phyloP scores from a whole-genome alignment of 148 eudicot species.

The Nepenthes mirabilis region DNA sequence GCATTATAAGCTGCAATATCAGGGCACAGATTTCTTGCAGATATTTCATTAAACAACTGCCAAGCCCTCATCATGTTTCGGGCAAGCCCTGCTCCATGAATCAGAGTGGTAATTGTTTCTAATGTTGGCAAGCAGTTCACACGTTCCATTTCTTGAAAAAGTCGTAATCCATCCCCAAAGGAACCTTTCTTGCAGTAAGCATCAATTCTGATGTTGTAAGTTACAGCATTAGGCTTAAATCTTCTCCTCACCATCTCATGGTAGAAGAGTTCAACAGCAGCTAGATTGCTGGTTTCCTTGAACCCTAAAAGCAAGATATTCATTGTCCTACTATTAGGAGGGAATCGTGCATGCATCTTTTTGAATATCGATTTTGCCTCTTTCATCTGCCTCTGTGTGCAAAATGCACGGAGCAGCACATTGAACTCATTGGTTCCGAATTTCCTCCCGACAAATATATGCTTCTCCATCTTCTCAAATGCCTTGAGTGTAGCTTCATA shows the following conservation, averaged over 20 bases:
- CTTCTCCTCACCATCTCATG: conserved; percentile 86
- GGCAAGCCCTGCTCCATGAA: conserved; percentile 87
- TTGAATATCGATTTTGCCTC: conserved; percentile 74
- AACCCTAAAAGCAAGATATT: conserved; percentile 87
- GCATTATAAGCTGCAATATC: conserved; percentile 81
- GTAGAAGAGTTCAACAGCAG: conserved; percentile 73
- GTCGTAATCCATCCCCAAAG: conserved; percentile 58
- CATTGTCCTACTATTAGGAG: conserved; percentile 69
- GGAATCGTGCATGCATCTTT: conserved; percentile 43
- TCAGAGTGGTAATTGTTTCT: conserved; percentile 68
- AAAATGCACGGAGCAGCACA: conserved; percentile 65
- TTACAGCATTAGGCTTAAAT: conserved; percentile 57
- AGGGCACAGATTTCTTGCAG: conserved; percentile 32
- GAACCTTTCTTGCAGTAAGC: conserved; percentile 67
- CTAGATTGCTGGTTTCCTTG: conserved; percentile 66
- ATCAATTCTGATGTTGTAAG: conserved; percentile 76
- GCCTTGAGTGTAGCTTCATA: conserved; percentile 74
- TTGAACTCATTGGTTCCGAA: conserved; percentile 78
- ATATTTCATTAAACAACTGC: conserved; percentile 55
- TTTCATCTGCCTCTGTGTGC: conserved; percentile 79
- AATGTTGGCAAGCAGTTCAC: conserved; percentile 38
- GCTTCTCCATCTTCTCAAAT: conserved; percentile 68
- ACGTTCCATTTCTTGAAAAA: conserved; percentile 64
- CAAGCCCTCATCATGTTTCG: conserved; percentile 44
- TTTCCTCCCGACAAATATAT: conserved; percentile 33